phyloP scores from a whole-genome alignment of 2,329 filamentous ascomycete genomes.

The Hypoxylon sp. region DNA sequence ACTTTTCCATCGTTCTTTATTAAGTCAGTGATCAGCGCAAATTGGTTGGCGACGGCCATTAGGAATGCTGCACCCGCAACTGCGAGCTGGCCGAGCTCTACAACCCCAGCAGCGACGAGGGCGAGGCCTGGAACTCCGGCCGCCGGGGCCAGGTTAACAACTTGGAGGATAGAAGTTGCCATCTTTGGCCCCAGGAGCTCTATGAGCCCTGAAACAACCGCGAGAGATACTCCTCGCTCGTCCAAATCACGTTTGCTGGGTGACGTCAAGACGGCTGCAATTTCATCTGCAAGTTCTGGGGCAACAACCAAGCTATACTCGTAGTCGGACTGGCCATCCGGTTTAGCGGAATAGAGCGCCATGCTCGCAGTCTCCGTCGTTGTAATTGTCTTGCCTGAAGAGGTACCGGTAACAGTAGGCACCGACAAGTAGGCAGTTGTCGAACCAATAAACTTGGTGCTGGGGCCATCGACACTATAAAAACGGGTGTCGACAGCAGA shows the following conservation, averaged over 20 bases:
- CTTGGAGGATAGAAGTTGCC: not conserved
- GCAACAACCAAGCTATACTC: conserved; percentile 1
- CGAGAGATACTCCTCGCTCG: not conserved
- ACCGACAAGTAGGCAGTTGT: conserved; percentile 7
- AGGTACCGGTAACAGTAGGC: not conserved
- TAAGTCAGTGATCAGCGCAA: not conserved
- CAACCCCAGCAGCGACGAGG: not conserved
- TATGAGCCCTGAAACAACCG: not conserved
- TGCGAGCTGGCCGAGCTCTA: not conserved
- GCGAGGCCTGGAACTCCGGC: not conserved
- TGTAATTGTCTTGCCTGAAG: not conserved
- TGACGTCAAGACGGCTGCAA: not conserved
- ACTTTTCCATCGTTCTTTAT: not conserved
- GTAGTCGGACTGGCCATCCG: not conserved
- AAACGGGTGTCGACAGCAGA: conserved; percentile 11
- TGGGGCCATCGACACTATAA: conserved; percentile 13
- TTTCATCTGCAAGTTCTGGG: not conserved
- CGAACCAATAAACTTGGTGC: conserved; percentile 15
- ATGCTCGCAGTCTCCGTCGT: not conserved
- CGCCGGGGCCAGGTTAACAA: not conserved
- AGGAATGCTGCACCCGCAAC: not conserved
- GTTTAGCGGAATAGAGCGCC: not conserved
- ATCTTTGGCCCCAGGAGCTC: not conserved
- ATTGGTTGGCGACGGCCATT: not conserved
- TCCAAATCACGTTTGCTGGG: conserved; percentile 2